Evolutionary conservation across 225 moss, liverwort and hornwort species (phyloP), one percentile per base, ranked within the genome.

Genomic region (Climacium dendroides): DNA sequence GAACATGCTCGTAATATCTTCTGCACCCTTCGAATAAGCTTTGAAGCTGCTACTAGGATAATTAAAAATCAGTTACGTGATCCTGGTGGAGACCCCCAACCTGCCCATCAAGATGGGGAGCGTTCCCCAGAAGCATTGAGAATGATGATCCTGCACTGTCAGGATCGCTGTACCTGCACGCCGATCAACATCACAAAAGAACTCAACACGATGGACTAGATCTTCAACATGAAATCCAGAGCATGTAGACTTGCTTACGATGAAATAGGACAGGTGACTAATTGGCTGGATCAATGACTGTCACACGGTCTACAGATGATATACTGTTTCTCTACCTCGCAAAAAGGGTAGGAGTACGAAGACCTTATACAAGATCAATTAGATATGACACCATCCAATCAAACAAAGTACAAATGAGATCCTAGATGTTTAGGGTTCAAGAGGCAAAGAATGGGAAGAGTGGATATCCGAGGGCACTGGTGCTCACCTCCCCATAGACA

Each of bases 401-500:
- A 84, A 84, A 69, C 69, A 48, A 64, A 52, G 35, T 15, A 69
- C 29, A 37, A 20, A 62, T 54, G 53, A 34, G 37, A 66, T 54
- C 74, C 45, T 26, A 50, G 24, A 76, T 34, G 14, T 70, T 45
- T 77, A 61, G 58, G 71, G 26, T 7, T 81, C 23, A 22, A 30
- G 58, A 79, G 71, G 4, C 53, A 87, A 85, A 74, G 50, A 52
- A 28, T 12, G 35, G 22, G 19, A 48, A 47, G 12, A 69, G 28
- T 59, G 53, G 25, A 88, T 58, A 87, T 54, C 74, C 23, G 39
- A 85, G 39, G 32, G 43, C 78, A n/a, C 52, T 71, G 65, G 65
- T 47, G 84, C 81, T 77, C 91, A 98, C 97, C 98, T 94, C 87
- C 98, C 98, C 98, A 99, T 99, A 13, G 98, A 99, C 87, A 99